These are phyloP conservation scores for Cyclospora cayetanensis DNA, from an alignment of 169 alveolate genomes.

Conservation along the genomic window DNA sequence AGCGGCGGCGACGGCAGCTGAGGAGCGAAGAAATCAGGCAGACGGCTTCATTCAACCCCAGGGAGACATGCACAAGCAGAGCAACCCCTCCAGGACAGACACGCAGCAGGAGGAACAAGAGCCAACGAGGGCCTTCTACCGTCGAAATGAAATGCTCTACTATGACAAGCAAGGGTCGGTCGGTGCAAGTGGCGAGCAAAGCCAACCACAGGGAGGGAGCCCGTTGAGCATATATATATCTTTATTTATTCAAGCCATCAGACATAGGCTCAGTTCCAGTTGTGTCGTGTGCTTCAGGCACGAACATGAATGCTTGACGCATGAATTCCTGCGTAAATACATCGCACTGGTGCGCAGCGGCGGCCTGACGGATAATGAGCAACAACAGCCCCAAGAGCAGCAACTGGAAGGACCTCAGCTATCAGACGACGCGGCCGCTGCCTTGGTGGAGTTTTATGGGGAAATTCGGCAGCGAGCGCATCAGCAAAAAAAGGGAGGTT, in stretches of 20 bases:
- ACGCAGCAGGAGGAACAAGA: slow-evolving; percentile 4
- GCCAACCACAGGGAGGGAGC: background rate
- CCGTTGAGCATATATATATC: background rate
- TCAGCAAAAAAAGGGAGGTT: slow-evolving; percentile 84
- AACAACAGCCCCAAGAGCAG: slow-evolving; percentile 16
- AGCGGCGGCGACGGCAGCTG: slow-evolving; percentile 10
- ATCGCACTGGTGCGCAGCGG: slow-evolving; percentile 29
- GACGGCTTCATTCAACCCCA: slow-evolving; percentile 62
- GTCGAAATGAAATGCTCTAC: slow-evolving; percentile 49
- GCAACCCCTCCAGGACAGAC: background rate
- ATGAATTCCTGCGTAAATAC: slow-evolving; percentile 33
- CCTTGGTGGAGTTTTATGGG: slow-evolving; percentile 42
- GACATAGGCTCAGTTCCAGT: background rate
- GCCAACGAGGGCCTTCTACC: slow-evolving; percentile 46
- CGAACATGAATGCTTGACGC: slow-evolving; percentile 55
- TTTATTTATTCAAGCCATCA: background rate
- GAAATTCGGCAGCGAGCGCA: slow-evolving; percentile 49
- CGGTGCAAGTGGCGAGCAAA: background rate
- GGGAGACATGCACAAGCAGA: slow-evolving; percentile 38
- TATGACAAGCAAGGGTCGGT: slow-evolving; percentile 44
- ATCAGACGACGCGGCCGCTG: slow-evolving; percentile 55
- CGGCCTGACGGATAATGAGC: background rate
- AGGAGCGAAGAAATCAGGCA: background rate
- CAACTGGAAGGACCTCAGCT: slow-evolving; percentile 37
- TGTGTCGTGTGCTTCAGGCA: background rate